Evolutionary conservation across 305 asterid species (phyloP), one percentile per base, ranked within the genome.

Genomic region (Fraxinus angustifolia): DNA sequence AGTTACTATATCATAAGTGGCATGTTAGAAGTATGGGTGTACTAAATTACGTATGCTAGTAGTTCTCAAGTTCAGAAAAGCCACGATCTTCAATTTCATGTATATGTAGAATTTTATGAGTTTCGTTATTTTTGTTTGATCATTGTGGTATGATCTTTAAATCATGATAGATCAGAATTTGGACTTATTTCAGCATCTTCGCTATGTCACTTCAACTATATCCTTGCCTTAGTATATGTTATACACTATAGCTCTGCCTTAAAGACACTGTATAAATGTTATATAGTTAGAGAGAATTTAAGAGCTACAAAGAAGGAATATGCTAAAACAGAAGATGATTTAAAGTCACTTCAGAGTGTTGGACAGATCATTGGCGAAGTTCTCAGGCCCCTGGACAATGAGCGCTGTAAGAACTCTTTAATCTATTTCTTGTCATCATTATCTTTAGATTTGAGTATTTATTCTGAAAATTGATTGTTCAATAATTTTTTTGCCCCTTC

Each of bases 301-400:
- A 92, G 94, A 77, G 78, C 93, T 36, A 79, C 92, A 75, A 95
- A 95, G 88, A 95, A 92, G 89, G 99, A 95, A 45, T 95, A 91
- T 83, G 89, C 94, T 12, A 93, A 94, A 83, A 95, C 98, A 36
- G 99, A 95, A 88, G 98, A 95, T 85, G 98, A 95, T 88, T 86
- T 95, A 88, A 94, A 95, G 93, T 90, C 98, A 23, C 97, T 95
- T 82, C 99, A 95, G 88, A 95, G 98, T 81, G 99, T 95, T 80
- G 99, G 99, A 8, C 99, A 94, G 90, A 95, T 95, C 85, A 92
- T 95, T 19, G 99, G 98, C 12, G 99, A 95, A 89, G 99, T 95
- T 82, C 97, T 95, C 38, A 90, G 99, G 86, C 98, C 99, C 26
- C 92, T 95, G 86, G 99, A 95, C 88, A 94, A 91, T 79, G 99